Conservation (phyloP, 768 basidiomycete species). For the Suillus subluteus region DNA sequence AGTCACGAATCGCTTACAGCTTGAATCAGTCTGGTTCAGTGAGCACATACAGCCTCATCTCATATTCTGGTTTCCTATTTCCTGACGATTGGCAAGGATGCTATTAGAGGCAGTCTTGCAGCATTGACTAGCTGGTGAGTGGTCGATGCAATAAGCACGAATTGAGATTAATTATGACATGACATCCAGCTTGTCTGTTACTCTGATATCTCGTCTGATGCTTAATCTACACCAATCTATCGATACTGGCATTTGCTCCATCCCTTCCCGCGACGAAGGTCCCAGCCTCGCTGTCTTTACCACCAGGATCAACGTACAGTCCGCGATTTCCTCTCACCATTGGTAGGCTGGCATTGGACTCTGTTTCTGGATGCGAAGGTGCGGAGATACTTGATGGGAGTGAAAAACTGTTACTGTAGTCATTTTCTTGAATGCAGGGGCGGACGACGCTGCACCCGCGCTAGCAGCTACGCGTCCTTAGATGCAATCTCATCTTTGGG, state of each 20-base stretch:
- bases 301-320: neutral
- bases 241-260: slow-evolving; percentile 10
- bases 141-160: neutral
- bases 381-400: neutral
- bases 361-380: neutral
- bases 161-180: neutral
- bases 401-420: neutral
- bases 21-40: slow-evolving; percentile 10
- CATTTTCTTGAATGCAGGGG: neutral
- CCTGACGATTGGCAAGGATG: neutral
- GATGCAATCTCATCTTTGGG: no score
- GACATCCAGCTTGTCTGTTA: slow-evolving; percentile 46
- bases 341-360: neutral
- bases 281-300: slow-evolving; percentile 26
- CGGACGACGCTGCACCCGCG: neutral
- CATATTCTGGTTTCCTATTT: neutral
- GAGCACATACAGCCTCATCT: slow-evolving; percentile 5
- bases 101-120: slow-evolving; percentile 46
- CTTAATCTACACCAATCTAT: slow-evolving; percentile 54
- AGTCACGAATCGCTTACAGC: neutral
- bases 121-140: slow-evolving; percentile 54
- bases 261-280: slow-evolving; percentile 45
- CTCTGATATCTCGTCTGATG: slow-evolving; percentile 59
- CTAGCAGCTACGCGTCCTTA: neutral
- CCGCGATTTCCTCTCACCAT: neutral